phyloP scores from a whole-genome alignment of 2,329 filamentous ascomycete species.

The Thelonectria olida region DNA sequence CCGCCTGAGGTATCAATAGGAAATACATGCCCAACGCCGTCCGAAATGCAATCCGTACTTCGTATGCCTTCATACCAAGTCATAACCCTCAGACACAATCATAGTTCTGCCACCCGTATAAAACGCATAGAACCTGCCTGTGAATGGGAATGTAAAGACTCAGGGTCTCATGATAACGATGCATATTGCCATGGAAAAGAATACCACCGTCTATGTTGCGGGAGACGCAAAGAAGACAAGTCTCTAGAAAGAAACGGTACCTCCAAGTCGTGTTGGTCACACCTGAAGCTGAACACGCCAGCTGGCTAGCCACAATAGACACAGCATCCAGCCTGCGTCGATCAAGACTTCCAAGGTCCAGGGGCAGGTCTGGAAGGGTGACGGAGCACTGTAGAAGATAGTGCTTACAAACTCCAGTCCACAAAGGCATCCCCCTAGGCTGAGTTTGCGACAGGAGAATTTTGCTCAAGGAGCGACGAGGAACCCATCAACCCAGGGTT shows the following conservation, averaged over 20 bases:
- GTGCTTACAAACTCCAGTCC: neutral
- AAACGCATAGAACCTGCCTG: neutral
- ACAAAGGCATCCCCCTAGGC: neutral
- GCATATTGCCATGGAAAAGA: neutral
- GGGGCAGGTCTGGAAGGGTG: neutral
- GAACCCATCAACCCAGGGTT: neutral
- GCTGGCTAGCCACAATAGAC: neutral
- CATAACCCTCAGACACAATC: slow-evolving; percentile 6
- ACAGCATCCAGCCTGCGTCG: neutral
- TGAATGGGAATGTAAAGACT: neutral
- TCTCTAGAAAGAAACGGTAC: neutral
- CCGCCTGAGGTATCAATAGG: slow-evolving; percentile 9
- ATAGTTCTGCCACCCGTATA: neutral
- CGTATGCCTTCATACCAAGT: slow-evolving; percentile 10
- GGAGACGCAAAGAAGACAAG: slow-evolving; percentile 2
- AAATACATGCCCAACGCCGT: slow-evolving; percentile 3
- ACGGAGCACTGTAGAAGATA: neutral
- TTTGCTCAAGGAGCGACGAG: neutral
- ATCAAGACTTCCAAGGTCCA: neutral
- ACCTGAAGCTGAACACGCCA: neutral
- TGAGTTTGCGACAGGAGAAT: slow-evolving; percentile 9
- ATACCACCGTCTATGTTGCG: slow-evolving; percentile 8
- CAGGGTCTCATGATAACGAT: neutral
- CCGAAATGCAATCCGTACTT: slow-evolving; percentile 11
- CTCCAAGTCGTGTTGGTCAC: slow-evolving; percentile 1